Conservation (phyloP, 805 yeast species). For the Ogataea chonburiensis region DNA sequence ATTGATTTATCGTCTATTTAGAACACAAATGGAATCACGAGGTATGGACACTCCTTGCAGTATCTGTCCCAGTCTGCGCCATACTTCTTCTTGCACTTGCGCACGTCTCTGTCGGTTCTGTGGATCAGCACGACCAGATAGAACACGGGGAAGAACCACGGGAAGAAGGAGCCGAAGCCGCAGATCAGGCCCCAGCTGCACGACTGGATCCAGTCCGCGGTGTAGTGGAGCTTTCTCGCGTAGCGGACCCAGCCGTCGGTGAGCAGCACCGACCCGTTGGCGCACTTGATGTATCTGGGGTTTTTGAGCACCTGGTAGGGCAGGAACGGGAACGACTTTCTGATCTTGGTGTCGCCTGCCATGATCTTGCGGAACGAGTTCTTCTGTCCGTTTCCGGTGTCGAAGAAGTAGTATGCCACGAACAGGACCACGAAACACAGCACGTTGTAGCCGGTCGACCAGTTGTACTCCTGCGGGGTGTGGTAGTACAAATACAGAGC, state of each 20-base stretch:
- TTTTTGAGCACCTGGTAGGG: conserved; percentile 80
- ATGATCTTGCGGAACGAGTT: conserved; percentile 81
- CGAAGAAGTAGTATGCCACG: conserved; percentile 86
- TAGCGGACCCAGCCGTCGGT: conserved; percentile 94
- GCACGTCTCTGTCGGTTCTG: conserved; percentile 84
- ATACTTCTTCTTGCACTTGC: conserved; percentile 81
- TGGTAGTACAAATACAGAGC: conserved; percentile 81
- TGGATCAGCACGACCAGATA: conserved; percentile 85
- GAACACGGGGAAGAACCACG: conserved; percentile 94
- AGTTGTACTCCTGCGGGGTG: conserved; percentile 76
- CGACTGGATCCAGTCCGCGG: conserved; percentile 89
- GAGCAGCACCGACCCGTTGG: conserved; percentile 78
- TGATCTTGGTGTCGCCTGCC: conserved; percentile 72
- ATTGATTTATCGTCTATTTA: conserved; percentile 31
- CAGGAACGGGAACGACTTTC: conserved; percentile 92
- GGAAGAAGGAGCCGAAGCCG: conserved; percentile 84
- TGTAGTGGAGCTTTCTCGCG: conserved; percentile 93
- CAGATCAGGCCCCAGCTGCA: conserved; percentile 90
- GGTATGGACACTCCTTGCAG: conserved; percentile 82
- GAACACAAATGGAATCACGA: conserved; percentile 85
- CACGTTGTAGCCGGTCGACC: conserved; percentile 63
- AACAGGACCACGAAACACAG: conserved; percentile 56
- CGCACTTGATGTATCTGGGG: conserved; percentile 83
- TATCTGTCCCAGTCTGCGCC: conserved; percentile 94
- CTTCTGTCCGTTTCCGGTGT: conserved; percentile 93